Evolutionary conservation across 768 basidiomycete genomes (phyloP), one percentile per base, ranked within the genome.

Genomic region (Russula ochroleuca): DNA sequence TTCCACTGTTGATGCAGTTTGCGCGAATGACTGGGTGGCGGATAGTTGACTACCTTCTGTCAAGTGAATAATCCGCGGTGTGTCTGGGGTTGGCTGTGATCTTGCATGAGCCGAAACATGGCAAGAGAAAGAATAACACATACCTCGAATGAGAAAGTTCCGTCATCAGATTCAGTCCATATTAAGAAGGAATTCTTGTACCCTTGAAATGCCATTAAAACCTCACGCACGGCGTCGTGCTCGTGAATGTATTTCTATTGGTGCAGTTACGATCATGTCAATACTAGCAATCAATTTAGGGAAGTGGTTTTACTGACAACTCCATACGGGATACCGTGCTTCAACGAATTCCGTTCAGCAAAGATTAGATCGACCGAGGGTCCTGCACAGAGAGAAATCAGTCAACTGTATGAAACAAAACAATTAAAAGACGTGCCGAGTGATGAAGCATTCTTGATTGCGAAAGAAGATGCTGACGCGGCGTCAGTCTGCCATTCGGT

Each of bases 171-270:
- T 23, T 68, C 63, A 10, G 61, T 28, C 74, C 75, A 76, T 43
- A 59, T 53, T 9, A 89, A 73, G 68, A 90, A 73, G 43, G 86
- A 74, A 66, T 86, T 90, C 53, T 78, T 80, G 58, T 81, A 79
- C 0, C 92, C 91, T 78, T 92, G 90, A 5, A 92, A 74, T 35
- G 82, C 83, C 72, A 90, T 87, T 14, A 92, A 76, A 3, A 91
- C 77, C 69, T 94, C 92, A 4, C 91, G 81, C 6, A 91, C 86
- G 43, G 86, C 85, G 67, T 92, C 86, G 55, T 84, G 80, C 73
- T 93, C 92, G 57, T 84, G 73, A 28, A 92, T 88, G 65, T 87
- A 87, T 72, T 72, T 82, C 88, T 91, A 68, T 14, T 25, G 2
- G 43, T 45, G 28, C 8, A 10, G 51, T 49, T 48, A 8, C 37